Percentiles rank a stretch among this genome's conserved stretches.
Evolutionary conservation across 2,329 filamentous ascomycete species (phyloP).

Genomic region (Chrysoporthe austroafricana): DNA sequence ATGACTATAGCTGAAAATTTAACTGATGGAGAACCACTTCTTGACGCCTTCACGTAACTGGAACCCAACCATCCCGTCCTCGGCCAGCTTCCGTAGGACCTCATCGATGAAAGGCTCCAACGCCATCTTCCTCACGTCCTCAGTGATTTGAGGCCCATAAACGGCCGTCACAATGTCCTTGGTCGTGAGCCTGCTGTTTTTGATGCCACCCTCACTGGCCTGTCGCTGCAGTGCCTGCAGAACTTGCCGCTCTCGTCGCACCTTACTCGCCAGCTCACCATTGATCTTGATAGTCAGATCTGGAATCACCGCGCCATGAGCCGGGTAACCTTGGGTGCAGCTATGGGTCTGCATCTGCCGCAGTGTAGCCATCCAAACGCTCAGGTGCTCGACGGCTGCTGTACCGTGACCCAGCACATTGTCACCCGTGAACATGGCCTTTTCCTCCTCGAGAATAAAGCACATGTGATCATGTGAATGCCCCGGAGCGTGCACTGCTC

Average conservation of each 20-base stretch:
- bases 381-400: slow-evolving; percentile 80
- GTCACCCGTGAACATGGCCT: slow-evolving; percentile 86
- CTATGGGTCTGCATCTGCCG: slow-evolving; percentile 32
- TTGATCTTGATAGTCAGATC: slow-evolving; percentile 45
- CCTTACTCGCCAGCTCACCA: slow-evolving; percentile 42
- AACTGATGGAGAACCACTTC: slow-evolving; percentile 41
- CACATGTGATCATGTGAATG: slow-evolving; percentile 84
- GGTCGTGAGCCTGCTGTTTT: slow-evolving; percentile 40
- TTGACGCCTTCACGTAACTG: slow-evolving; percentile 40
- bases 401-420: slow-evolving; percentile 88
- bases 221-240: slow-evolving; percentile 37
- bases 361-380: slow-evolving; percentile 46
- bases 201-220: slow-evolving; percentile 26
- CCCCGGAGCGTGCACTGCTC: slow-evolving; percentile 64
- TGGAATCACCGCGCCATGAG: slow-evolving; percentile 46
- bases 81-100: slow-evolving; percentile 47
- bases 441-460: slow-evolving; percentile 76
- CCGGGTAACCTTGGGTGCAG: slow-evolving; percentile 48
- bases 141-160: slow-evolving; percentile 44
- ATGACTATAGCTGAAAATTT: neutral
- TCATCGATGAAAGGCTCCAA: slow-evolving; percentile 50
- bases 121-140: slow-evolving; percentile 40
- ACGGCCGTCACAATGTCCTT: slow-evolving; percentile 47
- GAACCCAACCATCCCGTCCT: slow-evolving; percentile 48
- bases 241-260: slow-evolving; percentile 45